Evolutionary conservation across 1,284 basidiomycete species (phyloP).

Genomic region (Gymnopus androsaceus): DNA sequence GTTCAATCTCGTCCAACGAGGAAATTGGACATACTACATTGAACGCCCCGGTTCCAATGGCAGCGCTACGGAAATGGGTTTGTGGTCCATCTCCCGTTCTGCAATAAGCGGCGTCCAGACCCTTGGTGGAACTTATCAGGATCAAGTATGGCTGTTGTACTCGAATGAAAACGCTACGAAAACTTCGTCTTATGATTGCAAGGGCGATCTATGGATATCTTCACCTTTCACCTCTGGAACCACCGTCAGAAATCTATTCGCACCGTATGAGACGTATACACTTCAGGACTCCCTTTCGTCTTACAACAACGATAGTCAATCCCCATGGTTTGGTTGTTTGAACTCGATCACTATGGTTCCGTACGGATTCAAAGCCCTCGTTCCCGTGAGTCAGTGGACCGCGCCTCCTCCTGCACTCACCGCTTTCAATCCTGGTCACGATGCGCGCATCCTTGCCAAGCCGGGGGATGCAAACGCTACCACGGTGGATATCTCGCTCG

Average conservation of each 20-base stretch:
- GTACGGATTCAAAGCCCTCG: slow-evolving; percentile 81
- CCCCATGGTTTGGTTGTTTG: slow-evolving; percentile 78
- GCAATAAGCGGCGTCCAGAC: slow-evolving; percentile 55
- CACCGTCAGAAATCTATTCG: slow-evolving; percentile 73
- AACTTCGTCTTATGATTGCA: slow-evolving; percentile 68
- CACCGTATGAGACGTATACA: slow-evolving; percentile 76
- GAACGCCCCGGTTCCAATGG: slow-evolving; percentile 80
- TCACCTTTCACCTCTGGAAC: slow-evolving; percentile 69
- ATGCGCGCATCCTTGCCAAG: slow-evolving; percentile 64
- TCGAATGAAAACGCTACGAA: slow-evolving; percentile 80
- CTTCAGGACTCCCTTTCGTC: slow-evolving; percentile 66
- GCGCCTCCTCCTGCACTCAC: slow-evolving; percentile 72
- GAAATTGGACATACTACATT: slow-evolving; percentile 81
- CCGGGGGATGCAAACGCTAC: slow-evolving; percentile 42
- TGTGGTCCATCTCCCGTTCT: slow-evolving; percentile 79
- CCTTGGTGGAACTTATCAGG: slow-evolving; percentile 57
- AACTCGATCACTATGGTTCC: slow-evolving; percentile 65
- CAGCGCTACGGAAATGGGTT: slow-evolving; percentile 80
- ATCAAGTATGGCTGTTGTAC: slow-evolving; percentile 80
- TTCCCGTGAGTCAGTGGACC: slow-evolving; percentile 69
- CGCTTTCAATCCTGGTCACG: slow-evolving; percentile 82
- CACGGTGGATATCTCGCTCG: slow-evolving; percentile 66
- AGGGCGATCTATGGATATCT: slow-evolving; percentile 63
- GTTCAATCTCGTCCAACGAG: slow-evolving; percentile 74
- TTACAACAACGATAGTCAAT: slow-evolving; percentile 53